Evolutionary conservation across 1,139 yeast genomes (phyloP).

Genomic region (Debaryomyces nepalensis): DNA sequence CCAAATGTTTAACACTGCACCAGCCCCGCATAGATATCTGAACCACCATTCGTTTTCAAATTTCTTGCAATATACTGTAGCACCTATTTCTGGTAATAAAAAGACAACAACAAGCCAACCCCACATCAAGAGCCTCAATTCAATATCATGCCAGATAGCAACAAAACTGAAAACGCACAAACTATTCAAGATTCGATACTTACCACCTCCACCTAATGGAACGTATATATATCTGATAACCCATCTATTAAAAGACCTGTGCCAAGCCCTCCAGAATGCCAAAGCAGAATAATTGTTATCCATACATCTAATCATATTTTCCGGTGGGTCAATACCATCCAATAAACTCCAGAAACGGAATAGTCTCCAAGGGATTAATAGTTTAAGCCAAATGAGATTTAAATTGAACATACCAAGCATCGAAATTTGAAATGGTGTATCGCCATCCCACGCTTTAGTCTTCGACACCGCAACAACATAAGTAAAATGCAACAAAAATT

Average conservation of each 20-base stretch:
- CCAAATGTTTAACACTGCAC: constrained; percentile 91
- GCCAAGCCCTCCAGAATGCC: constrained; percentile 99
- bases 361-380: constrained; percentile 93
- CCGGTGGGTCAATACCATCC: constrained; percentile 96
- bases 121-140: constrained; percentile 84
- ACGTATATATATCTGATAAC: constrained; percentile 79
- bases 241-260: constrained; percentile 91
- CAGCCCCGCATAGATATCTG: constrained; percentile 80
- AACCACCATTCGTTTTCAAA: constrained; percentile 66
- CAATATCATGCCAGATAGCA: constrained; percentile 98
- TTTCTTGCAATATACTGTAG: constrained; percentile 52
- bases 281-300: constrained; percentile 90
- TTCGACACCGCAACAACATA: constrained; percentile 93
- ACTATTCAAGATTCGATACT: constrained; percentile 69
- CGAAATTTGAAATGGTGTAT: constrained; percentile 88
- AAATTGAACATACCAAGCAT: constrained; percentile 93
- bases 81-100: constrained; percentile 81
- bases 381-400: constrained; percentile 88
- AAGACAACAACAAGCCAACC: constrained; percentile 93
- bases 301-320: constrained; percentile 96
- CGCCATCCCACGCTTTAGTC: constrained; percentile 87
- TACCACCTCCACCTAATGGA: constrained; percentile 84
- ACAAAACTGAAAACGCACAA: constrained; percentile 94
- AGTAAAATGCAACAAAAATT: constrained; percentile 79
- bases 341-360: constrained; percentile 90